Base-by-base conservation (phyloP, 768 basidiomycete species). In the Gloeopeniophorella convolvens region DNA sequence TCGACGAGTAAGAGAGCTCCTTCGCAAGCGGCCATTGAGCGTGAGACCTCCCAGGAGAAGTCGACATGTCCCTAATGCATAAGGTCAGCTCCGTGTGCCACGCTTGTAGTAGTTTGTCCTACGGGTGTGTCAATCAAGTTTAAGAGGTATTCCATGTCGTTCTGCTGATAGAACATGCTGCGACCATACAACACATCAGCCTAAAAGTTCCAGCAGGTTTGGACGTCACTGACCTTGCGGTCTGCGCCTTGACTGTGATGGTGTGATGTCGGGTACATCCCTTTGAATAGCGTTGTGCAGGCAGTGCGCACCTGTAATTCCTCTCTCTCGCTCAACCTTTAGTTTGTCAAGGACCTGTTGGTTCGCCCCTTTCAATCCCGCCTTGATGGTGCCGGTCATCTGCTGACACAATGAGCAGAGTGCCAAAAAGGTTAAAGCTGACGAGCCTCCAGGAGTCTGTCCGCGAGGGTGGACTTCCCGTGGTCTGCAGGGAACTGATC, bases 41-140 rank as follows among this genome's bases (percentile, higher is more conserved):
- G 79, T 13, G 91, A 86, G 28, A 99, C 91, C 67, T 98, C 95
- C 83, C 92, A 96, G 50, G 90, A 79, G 68, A 99, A 99, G 70
- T 99, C 96, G 31, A 97, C 96, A 68, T 99, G 96, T 2, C 96
- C 94, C 80, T 88, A 56, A 7, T 28, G 43, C 11, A 12, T 23
- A 18, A 48, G 12, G 45, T 30, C 42, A 4, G 36, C 40, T 11
- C 15, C 32, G 20, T 10, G 15, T 21, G 23, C 7, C 7, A 18
- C 30, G 20, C 6, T 31, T 21, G 20, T 24, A 31, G 16, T 13
- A 47, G 20, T 23, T 28, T 35, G 33, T 63, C 75, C 46, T 59
- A 87, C 90, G 39, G 95, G 95, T 0, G 96, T 99, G 66, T 99
- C 96, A 60, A 99, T 92, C 23, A 98, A 72, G 67, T 98, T 98